phyloP scores from a whole-genome alignment of 345 rosid genomes.

The Cardamine occulta region DNA sequence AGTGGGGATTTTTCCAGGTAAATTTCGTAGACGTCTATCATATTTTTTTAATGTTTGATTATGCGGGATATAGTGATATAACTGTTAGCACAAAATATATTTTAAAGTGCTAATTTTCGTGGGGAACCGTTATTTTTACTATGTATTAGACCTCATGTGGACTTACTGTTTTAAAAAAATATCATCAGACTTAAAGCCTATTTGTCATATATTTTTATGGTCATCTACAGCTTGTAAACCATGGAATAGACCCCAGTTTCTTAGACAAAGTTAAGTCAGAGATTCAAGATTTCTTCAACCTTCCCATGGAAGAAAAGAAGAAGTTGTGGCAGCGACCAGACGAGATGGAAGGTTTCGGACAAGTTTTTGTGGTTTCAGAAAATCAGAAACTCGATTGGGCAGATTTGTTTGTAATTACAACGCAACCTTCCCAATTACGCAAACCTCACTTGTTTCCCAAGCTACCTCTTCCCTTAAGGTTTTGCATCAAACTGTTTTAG shows the following conservation, averaged over 20 bases:
- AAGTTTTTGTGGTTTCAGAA: constrained; percentile 42
- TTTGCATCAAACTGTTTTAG: constrained; percentile 5
- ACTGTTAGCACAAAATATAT: no score
- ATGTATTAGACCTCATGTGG: no score
- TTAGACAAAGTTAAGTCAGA: constrained; percentile 41
- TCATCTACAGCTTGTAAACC: constrained; percentile 41
- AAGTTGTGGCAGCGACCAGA: constrained; percentile 35
- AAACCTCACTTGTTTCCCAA: constrained; percentile 46
- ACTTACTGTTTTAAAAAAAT: no score
- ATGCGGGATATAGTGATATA: no score
- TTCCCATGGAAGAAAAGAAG: constrained; percentile 48
- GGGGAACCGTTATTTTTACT: no score
- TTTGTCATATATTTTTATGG: not conserved
- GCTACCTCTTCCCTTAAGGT: constrained; percentile 50
- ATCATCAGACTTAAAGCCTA: no score
- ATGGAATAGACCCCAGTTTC: constrained; percentile 35
- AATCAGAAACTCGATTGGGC: constrained; percentile 50
- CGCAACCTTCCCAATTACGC: constrained; percentile 37
- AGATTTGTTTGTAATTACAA: constrained; percentile 38
- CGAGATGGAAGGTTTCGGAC: constrained; percentile 45
- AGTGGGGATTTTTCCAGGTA: constrained; percentile 70
- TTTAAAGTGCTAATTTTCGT: no score
- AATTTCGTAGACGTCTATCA: no score
- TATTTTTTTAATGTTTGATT: no score
- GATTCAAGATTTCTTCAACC: constrained; percentile 39